Evolutionary conservation across 495 filamentous ascomycete species (phyloP).

Genomic region (Xylaria curta): DNA sequence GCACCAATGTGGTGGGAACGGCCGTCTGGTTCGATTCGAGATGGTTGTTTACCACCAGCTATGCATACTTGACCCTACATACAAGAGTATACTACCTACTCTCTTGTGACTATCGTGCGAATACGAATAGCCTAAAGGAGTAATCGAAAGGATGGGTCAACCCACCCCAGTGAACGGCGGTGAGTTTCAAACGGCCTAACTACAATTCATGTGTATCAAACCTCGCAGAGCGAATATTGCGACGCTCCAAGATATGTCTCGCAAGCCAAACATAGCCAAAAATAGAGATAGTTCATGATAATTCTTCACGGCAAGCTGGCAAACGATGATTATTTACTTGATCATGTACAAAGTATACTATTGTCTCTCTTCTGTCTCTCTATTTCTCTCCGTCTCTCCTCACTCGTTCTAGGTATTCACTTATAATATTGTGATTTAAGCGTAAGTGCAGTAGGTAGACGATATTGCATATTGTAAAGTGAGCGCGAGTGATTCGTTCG

Average conservation of each 20-base stretch:
- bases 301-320: neutral
- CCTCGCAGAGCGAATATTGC: slow-evolving; percentile 13
- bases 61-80: neutral
- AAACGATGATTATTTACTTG: neutral
- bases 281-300: neutral
- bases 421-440: too few species aligned
- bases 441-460: neutral
- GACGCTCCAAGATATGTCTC: neutral
- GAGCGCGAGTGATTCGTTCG: slow-evolving; percentile 4
- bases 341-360: neutral
- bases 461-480: slow-evolving; percentile 3
- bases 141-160: neutral
- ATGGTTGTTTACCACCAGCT: slow-evolving; percentile 2
- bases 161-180: slow-evolving; percentile 13
- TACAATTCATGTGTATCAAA: slow-evolving; percentile 1
- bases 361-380: neutral
- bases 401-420: neutral
- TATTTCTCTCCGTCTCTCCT: neutral
- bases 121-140: slow-evolving; percentile 20
- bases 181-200: slow-evolving; percentile 25
- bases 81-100: neutral
- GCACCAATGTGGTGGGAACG: slow-evolving; percentile 3
- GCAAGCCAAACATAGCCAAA: neutral
- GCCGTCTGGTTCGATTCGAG: neutral
- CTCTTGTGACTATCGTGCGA: neutral